phyloP scores from a whole-genome alignment of 495 filamentous ascomycete genomes.

The Saxophila tyrrhenica region DNA sequence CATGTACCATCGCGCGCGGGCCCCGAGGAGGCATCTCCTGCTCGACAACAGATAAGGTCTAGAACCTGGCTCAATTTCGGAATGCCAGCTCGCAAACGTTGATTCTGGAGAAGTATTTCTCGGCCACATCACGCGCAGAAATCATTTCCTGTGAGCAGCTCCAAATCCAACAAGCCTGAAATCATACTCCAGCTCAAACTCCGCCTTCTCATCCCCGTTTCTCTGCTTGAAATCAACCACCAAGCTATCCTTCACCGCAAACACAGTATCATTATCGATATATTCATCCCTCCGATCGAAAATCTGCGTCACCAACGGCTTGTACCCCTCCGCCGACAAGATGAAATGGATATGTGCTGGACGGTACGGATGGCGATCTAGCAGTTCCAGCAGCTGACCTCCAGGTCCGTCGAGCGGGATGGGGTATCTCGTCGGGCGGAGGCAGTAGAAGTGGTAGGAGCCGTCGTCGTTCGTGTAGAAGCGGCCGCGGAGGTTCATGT shows the following conservation, averaged over 20 bases:
- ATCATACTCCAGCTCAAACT: conserved; percentile 58
- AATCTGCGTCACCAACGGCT: conserved; percentile 59
- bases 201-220: conserved; percentile 50
- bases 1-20: no score
- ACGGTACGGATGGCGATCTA: conserved; percentile 66
- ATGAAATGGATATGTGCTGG: conserved; percentile 79
- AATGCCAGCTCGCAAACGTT: no score
- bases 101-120: no score
- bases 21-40: no score
- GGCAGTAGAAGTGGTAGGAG: conserved; percentile 51
- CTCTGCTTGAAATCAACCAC: conserved; percentile 53
- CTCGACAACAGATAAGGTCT: no score
- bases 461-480: conserved; percentile 55
- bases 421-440: conserved; percentile 58
- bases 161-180: conserved; percentile 35
- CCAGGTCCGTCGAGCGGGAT: conserved; percentile 54
- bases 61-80: no score
- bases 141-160: no score
- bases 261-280: conserved; percentile 56
- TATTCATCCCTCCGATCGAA: conserved; percentile 57
- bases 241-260: conserved; percentile 67
- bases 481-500: conserved; percentile 61
- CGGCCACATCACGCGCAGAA: no score
- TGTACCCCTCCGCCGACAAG: conserved; percentile 44
- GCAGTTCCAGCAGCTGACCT: conserved; percentile 38